These are phyloP conservation scores for Phialocephala sp. DNA, from an alignment of 2,329 filamentous ascomycete genomes.

Conservation along the genomic window DNA sequence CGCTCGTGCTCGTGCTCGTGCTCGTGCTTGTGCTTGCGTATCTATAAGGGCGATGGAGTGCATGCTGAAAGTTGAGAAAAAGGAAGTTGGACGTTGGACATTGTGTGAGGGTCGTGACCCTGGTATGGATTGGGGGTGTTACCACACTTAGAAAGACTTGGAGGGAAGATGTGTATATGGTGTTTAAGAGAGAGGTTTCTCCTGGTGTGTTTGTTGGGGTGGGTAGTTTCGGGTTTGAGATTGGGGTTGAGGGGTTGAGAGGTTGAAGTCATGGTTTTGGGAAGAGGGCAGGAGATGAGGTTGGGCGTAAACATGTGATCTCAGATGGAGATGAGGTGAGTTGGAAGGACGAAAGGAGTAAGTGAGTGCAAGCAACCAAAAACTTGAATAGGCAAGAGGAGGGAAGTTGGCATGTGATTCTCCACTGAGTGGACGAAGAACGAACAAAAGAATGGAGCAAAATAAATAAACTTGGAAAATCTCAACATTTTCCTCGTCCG, in stretches of 20 bases:
- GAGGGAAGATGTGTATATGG: too few species aligned
- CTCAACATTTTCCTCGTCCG: too few species aligned
- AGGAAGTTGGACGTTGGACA: too few species aligned
- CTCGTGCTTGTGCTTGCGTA: neutral
- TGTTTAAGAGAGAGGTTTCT: neutral
- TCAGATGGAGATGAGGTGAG: neutral
- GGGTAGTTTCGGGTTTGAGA: neutral
- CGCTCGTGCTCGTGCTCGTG: too few species aligned
- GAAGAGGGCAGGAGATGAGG: neutral
- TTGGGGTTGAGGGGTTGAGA: constrained; percentile 4
- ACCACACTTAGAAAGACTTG: too few species aligned
- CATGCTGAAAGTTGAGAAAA: too few species aligned
- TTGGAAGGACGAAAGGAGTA: constrained; percentile 3
- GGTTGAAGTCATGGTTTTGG: constrained; percentile 1
- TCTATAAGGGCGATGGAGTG: too few species aligned
- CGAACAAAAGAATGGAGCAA: neutral
- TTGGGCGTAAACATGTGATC: neutral
- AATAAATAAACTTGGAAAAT: too few species aligned
- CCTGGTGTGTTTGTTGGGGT: neutral
- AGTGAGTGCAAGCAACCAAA: constrained; percentile 3
- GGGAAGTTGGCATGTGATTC: neutral
- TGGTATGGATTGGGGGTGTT: too few species aligned
- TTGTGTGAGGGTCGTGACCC: too few species aligned
- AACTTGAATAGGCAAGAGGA: neutral
- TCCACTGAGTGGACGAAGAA: neutral